Evolutionary conservation across 108 stramenopile species (phyloP).

Genomic region (Cyclotella atomus): DNA sequence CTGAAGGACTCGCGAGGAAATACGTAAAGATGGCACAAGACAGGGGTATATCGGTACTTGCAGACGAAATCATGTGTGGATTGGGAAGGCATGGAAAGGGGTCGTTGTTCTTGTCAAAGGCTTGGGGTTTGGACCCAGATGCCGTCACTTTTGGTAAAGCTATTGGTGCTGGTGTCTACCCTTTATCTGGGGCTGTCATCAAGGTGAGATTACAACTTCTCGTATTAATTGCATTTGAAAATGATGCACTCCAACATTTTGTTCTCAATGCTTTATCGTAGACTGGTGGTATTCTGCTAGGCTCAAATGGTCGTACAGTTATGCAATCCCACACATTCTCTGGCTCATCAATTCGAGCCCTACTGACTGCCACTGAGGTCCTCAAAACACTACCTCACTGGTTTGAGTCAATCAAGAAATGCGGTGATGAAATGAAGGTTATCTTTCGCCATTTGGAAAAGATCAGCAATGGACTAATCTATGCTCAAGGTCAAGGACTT

Average conservation of each 20-base stretch:
- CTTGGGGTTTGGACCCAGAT: conserved; percentile 53
- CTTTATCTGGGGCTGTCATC: conserved; percentile 60
- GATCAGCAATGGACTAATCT: conserved; percentile 45
- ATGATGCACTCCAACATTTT: background rate
- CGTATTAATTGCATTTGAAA: background rate
- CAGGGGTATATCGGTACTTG: conserved; percentile 40
- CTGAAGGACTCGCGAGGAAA: conserved; percentile 42
- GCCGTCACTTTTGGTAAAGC: conserved; percentile 67
- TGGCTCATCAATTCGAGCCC: conserved; percentile 55
- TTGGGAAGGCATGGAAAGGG: conserved; percentile 63
- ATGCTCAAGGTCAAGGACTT: conserved; percentile 59
- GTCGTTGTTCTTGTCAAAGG: conserved; percentile 58
- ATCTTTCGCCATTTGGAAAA: conserved; percentile 33
- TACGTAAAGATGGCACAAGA: conserved; percentile 51
- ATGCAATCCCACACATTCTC: conserved; percentile 71
- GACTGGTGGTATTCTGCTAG: conserved; percentile 35
- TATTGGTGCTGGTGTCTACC: conserved; percentile 61
- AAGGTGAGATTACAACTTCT: conserved; percentile 12
- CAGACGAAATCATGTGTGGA: conserved; percentile 75
- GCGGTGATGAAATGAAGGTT: conserved; percentile 47
- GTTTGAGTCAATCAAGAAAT: conserved; percentile 35
- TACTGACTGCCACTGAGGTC: conserved; percentile 62
- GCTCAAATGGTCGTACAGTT: conserved; percentile 35
- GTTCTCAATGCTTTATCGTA: background rate
- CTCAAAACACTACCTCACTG: conserved; percentile 46